Percentiles rank a stretch among this genome's conserved stretches.
Conservation (phyloP, 495 filamentous ascomycete species). For the Podospora fimiseda region DNA sequence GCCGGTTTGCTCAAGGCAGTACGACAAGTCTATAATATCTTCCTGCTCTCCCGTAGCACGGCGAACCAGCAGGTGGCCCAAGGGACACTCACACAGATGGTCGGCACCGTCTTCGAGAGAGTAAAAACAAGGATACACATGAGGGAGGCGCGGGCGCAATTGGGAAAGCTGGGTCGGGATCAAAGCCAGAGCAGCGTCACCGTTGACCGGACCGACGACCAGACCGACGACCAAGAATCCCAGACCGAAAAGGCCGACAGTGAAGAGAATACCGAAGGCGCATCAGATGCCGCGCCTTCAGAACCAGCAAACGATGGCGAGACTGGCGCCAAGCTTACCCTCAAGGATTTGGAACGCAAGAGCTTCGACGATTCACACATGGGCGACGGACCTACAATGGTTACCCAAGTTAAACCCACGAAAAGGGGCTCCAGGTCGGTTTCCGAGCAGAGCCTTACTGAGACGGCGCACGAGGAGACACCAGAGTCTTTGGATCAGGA, state of each 20-base stretch:
- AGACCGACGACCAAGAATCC: slow-evolving; percentile 30
- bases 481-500: slow-evolving; percentile 73
- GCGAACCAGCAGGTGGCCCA: slow-evolving; percentile 95
- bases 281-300: slow-evolving; percentile 46
- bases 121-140: slow-evolving; percentile 80
- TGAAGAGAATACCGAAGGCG: slow-evolving; percentile 42
- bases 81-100: slow-evolving; percentile 96
- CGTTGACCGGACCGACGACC: slow-evolving; percentile 36
- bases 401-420: slow-evolving; percentile 65
- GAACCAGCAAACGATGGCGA: slow-evolving; percentile 44
- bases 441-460: slow-evolving; percentile 43
- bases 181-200: slow-evolving; percentile 41
- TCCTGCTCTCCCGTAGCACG: slow-evolving; percentile 83
- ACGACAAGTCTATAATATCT: slow-evolving; percentile 97
- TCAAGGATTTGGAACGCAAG: slow-evolving; percentile 93
- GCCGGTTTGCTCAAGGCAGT: slow-evolving; percentile 97
- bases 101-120: slow-evolving; percentile 93
- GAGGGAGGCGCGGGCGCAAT: slow-evolving; percentile 64
- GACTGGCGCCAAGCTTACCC: slow-evolving; percentile 67
- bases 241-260: slow-evolving; percentile 30
- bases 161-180: slow-evolving; percentile 44
- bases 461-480: slow-evolving; percentile 42
- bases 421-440: slow-evolving; percentile 54
- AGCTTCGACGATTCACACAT: slow-evolving; percentile 87
- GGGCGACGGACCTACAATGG: slow-evolving; percentile 87